phyloP scores from a whole-genome alignment of 2,329 filamentous ascomycete species.

The Aureobasidium pullulans region DNA sequence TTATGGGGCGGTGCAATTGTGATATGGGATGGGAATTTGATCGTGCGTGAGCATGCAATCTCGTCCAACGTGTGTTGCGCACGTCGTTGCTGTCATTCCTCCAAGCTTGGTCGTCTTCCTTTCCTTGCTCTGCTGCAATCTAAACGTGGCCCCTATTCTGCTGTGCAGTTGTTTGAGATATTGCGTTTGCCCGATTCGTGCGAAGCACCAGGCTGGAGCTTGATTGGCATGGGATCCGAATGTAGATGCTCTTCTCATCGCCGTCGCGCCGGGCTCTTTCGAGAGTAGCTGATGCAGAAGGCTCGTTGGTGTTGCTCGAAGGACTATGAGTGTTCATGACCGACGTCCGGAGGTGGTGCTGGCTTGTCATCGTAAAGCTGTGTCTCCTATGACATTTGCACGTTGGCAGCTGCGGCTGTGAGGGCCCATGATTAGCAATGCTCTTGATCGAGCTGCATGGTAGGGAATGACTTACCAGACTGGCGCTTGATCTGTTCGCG shows the following conservation, averaged over 20 bases:
- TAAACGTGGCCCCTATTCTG: slow-evolving; percentile 11
- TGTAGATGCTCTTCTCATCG: neutral
- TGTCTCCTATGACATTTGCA: slow-evolving; percentile 7
- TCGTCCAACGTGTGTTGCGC: neutral
- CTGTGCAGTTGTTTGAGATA: slow-evolving; percentile 8
- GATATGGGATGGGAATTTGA: neutral
- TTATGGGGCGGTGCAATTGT: neutral
- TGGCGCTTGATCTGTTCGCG: slow-evolving; percentile 97
- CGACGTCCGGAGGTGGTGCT: neutral
- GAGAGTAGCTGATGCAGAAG: neutral
- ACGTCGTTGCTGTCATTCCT: neutral
- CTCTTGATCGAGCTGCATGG: neutral
- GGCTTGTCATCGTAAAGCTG: neutral
- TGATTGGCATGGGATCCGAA: neutral
- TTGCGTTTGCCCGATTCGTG: neutral
- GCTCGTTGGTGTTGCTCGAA: neutral
- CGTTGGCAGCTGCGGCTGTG: slow-evolving; percentile 3
- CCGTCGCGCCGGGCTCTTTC: neutral
- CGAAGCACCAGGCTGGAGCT: neutral
- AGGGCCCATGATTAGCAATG: neutral
- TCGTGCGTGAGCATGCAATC: neutral
- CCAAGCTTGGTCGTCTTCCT: neutral
- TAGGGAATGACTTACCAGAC: slow-evolving; percentile 21
- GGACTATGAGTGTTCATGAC: too few species aligned
- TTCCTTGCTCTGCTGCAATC: neutral